phyloP scores from a whole-genome alignment of 1,284 basidiomycete species.

The Albatrellus sp. region DNA sequence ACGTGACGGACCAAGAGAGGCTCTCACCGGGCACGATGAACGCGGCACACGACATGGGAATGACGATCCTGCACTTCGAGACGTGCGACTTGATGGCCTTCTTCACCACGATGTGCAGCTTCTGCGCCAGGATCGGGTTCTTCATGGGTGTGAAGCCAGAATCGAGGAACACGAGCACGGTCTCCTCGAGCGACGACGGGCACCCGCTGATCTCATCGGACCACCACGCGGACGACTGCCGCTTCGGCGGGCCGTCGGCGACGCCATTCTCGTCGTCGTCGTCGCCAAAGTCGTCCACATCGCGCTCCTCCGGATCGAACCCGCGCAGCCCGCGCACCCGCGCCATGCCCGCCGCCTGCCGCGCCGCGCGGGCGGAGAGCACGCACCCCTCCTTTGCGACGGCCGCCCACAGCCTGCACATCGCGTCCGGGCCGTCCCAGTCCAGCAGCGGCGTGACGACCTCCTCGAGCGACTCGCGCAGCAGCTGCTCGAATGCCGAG shows the following conservation, averaged over 20 bases:
- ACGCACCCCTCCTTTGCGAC: slow-evolving; percentile 21
- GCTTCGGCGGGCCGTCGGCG: background rate
- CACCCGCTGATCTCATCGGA: slow-evolving; percentile 26
- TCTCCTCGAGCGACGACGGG: slow-evolving; percentile 29
- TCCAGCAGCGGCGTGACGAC: slow-evolving; percentile 16
- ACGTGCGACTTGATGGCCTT: slow-evolving; percentile 17
- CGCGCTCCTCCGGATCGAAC: slow-evolving; percentile 13
- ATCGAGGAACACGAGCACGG: slow-evolving; percentile 22
- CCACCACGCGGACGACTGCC: slow-evolving; percentile 20
- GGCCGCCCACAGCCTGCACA: slow-evolving; percentile 20
- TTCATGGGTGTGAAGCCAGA: slow-evolving; percentile 25
- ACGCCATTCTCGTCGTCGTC: slow-evolving; percentile 3
- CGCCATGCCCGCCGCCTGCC: slow-evolving; percentile 19
- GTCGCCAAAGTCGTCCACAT: slow-evolving; percentile 13
- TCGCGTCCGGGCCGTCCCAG: slow-evolving; percentile 17
- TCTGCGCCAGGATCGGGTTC: slow-evolving; percentile 21
- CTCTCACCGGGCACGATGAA: slow-evolving; percentile 28
- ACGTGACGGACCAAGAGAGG: background rate
- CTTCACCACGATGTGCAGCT: slow-evolving; percentile 22
- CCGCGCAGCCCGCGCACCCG: slow-evolving; percentile 15
- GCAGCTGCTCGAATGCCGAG: slow-evolving; percentile 18
- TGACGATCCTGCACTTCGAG: slow-evolving; percentile 17
- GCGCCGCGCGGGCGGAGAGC: slow-evolving; percentile 17
- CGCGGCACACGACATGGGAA: slow-evolving; percentile 25
- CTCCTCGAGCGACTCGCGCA: slow-evolving; percentile 13